Conservation (phyloP, 352 stramenopile species). For the Chrysophaeum taylorii region DNA sequence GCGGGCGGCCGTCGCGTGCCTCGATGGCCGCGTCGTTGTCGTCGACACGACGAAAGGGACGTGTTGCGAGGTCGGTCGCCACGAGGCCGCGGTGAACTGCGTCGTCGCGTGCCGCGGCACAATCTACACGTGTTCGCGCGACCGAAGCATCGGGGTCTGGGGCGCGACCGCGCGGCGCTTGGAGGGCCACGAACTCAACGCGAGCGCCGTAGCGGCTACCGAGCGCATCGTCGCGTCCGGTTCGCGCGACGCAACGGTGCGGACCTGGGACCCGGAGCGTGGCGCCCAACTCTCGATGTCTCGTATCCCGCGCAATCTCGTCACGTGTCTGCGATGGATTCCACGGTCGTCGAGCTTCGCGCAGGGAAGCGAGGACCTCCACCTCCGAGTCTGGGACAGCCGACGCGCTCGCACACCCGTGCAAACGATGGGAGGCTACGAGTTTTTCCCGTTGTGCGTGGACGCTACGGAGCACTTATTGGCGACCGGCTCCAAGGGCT, state of each 20-base stretch:
- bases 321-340: conserved; percentile 3
- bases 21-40: no score
- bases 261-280: background rate
- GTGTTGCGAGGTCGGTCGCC: no score
- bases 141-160: background rate
- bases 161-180: background rate
- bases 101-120: background rate
- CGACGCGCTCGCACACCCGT: background rate
- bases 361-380: background rate
- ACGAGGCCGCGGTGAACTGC: background rate
- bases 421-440: background rate
- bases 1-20: no score
- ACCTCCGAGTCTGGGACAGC: background rate
- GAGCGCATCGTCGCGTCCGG: background rate
- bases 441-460: background rate
- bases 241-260: background rate
- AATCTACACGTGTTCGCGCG: background rate
- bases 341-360: background rate
- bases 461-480: background rate
- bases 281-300: background rate
- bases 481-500: background rate
- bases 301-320: background rate
- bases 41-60: no score
- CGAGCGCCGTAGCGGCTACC: background rate
- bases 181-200: background rate